Base-by-base conservation (phyloP, 306 rosid genomes). In the Cucumis hystrix region DNA sequence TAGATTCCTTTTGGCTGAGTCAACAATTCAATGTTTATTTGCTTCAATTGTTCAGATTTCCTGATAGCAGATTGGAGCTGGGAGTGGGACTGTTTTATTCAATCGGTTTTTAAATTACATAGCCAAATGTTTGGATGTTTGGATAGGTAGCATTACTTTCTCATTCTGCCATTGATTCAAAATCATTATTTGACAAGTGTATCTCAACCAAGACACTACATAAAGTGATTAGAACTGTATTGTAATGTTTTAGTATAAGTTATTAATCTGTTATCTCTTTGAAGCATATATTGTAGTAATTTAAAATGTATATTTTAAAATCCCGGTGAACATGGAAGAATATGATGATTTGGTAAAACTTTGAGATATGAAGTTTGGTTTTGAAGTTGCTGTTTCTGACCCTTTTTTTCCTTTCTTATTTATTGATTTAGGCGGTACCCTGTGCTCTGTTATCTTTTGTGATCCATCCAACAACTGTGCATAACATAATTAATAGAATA, bases 391-490 rank as follows among this genome's bases (percentile, higher is more conserved):
- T 14, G 76, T 28, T 51, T 28, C 43, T 71, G 25, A 72, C 25
- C 35, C 4, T 11, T 43, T 14, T 54, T 30, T 33, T 74, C 47
- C 17, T 13, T 51, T 65, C 56, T 81, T 65, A 21, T 74, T 78
- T 59, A 23, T 76, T 70, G 33, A 76, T 85, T 75, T 82, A 91
- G 93, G 87, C 78, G 81, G 45, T 82, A 76, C 97, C 97, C 21
- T 91, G 97, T 74, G 89, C 76, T 70, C 51, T 82, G 59, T 65
- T 91, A 21, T 83, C 97, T 25, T 70, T 89, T 8, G n/a, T 82
- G 13, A 37, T 91, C 74, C 97, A 91, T 82, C 97, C 97, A 40
- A 49, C 92, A 4, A 91, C 97, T 17, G 81, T 57, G 40, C 93
- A 91, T 86, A 81, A 83, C 66, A 17, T 73, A 11, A 4, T 89